Evolutionary conservation across 371 early-diverging fungal genomes (phyloP), one percentile per base, ranked within the genome.

Genomic region (Mucor mucedo): DNA sequence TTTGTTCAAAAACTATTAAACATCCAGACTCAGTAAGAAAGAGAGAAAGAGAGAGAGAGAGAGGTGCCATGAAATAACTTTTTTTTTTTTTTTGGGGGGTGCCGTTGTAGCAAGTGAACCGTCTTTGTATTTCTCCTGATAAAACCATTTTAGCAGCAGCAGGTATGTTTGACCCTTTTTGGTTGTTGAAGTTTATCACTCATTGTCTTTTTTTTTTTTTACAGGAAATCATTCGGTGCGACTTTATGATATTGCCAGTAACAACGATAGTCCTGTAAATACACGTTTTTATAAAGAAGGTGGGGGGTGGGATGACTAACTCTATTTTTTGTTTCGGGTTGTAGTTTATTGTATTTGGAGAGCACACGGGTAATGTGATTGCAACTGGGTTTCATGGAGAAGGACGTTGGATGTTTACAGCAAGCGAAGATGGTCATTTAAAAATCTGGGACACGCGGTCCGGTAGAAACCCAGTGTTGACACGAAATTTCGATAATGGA

Each of bases 91-190:
- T 42, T 2, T 44, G 7, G 14, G n/a, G 40, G n/a, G n/a, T n/a
- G n/a, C n/a, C n/a, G n/a, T n/a, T n/a, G n/a, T 70, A 93, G 90
- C 96, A 97, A 90, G 94, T 98, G 52, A 98, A 98, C 78, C 83
- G 91, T 58, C 81, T 97, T 63, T 91, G 93, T 47, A 93, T 98
- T 32, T 95, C 96, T 13, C 94, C 95, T 30, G 95, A 98, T 72
- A 97, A 97, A 72, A 89, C 93, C 30, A 92, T 87, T 69, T 78
- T 98, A 7, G 97, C 94, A 13, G 97, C 96, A 21, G 97, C 95
- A 39, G 97, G 97, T 87, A 86, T 68, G 53, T 21, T 21, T 21
- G 21, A 21, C 21, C 21, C 21, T 21, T n/a, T n/a, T n/a, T 21
- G 21, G 21, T 21, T 1, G 21, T 21, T 21, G 21, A 21, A 1